These are phyloP conservation scores for Sporothrix euskadiensis DNA, from an alignment of 2,329 filamentous ascomycete genomes.

Conservation along the genomic window DNA sequence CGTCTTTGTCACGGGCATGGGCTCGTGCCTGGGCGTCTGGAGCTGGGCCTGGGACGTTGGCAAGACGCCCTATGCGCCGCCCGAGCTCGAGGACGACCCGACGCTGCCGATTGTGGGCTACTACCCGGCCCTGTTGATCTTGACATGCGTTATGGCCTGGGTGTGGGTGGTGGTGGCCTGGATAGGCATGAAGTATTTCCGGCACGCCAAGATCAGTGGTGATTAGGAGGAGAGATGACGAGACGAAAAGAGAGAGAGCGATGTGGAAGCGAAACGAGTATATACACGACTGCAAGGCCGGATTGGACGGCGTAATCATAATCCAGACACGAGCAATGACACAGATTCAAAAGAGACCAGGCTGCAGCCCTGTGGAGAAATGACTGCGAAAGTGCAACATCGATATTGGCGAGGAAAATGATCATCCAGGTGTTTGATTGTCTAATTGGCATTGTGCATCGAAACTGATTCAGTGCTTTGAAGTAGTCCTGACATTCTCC, in stretches of 20 bases:
- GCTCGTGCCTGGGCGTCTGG: constrained; percentile 91
- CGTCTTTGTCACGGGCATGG: constrained; percentile 95
- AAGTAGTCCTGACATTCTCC: not conserved
- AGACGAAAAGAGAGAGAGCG: not conserved
- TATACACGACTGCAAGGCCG: not conserved
- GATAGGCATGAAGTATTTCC: constrained; percentile 99
- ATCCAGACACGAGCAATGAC: constrained; percentile 9
- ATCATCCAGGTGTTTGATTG: not conserved
- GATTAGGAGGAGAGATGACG: constrained; percentile 46
- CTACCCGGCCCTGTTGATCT: constrained; percentile 89
- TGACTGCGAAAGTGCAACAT: not conserved
- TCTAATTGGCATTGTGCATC: not conserved
- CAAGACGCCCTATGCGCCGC: constrained; percentile 90
- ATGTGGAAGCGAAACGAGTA: not conserved
- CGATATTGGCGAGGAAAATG: not conserved
- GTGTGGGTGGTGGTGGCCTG: constrained; percentile 97
- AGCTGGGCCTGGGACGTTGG: constrained; percentile 99
- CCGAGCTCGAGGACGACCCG: constrained; percentile 90
- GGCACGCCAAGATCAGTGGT: constrained; percentile 84
- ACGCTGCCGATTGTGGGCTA: constrained; percentile 95
- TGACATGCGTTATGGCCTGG: constrained; percentile 97
- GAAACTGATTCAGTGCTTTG: not conserved
- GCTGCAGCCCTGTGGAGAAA: not conserved
- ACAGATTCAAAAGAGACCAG: not conserved
- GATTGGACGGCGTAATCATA: not conserved